Percentiles rank a stretch among this genome's conserved stretches.
Conservation (phyloP, 1,284 basidiomycete genomes). For the Mycena sp. region DNA sequence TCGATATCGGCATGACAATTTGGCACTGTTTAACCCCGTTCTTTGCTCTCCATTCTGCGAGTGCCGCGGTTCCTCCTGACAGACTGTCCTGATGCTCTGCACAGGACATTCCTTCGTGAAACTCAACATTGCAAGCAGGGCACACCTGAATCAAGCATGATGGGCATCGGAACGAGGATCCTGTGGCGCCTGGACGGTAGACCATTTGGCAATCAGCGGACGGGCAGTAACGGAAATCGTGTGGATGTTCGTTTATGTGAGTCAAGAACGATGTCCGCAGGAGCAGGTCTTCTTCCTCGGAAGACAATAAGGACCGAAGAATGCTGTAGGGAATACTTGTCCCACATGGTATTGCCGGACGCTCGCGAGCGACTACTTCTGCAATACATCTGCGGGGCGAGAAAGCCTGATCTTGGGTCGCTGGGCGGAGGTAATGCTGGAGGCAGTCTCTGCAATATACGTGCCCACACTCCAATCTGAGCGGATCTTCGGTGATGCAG, state of each 20-base stretch:
- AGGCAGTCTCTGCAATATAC: conserved; percentile 61
- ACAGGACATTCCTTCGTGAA: conserved; percentile 36
- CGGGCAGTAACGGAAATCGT: conserved; percentile 60
- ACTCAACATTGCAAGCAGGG: conserved; percentile 32
- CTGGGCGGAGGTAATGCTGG: conserved; percentile 42
- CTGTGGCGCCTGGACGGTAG: conserved; percentile 50
- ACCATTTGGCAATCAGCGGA: conserved; percentile 50
- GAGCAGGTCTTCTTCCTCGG: conserved; percentile 50
- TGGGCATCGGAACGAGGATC: conserved; percentile 40
- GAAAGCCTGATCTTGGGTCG: conserved; percentile 8
- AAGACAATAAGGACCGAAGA: conserved; percentile 51
- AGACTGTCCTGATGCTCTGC: conserved; percentile 31
- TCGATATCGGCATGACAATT: conserved; percentile 44
- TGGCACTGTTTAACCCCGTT: conserved; percentile 47
- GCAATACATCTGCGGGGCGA: conserved; percentile 12
- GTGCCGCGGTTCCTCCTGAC: conserved; percentile 34
- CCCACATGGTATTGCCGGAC: neutral
- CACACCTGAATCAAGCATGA: conserved; percentile 34
- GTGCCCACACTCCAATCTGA: conserved; percentile 57
- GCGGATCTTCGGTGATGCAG: conserved; percentile 45
- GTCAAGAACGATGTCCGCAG: conserved; percentile 50
- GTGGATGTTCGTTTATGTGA: conserved; percentile 48
- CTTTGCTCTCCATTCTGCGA: conserved; percentile 40
- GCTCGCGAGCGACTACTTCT: neutral
- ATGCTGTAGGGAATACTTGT: conserved; percentile 47